Base-by-base conservation (phyloP, 108 stramenopile genomes). In the Cyclotella kingstonii region DNA sequence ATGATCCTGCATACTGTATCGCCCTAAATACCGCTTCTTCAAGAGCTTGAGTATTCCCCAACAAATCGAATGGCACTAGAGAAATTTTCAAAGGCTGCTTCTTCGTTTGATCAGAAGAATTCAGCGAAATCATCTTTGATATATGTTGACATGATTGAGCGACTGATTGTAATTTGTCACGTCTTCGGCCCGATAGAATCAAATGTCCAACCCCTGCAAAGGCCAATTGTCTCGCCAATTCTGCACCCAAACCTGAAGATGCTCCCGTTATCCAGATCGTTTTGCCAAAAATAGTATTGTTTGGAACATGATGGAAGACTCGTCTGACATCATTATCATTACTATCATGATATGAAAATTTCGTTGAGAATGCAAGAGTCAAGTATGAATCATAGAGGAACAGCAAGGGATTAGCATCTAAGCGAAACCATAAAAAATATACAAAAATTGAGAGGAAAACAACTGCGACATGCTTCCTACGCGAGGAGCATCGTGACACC, bases 221-320 rank as follows among this genome's bases (percentile, higher is more conserved):
- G n/a, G 78, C 53, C 30, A 83, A 31, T 45, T 78, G 73, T 0
- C 69, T 14, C 10, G 84, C 82, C 39, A 89, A 39, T 44, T 89
- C 81, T 14, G 64, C 66, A 0, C 87, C 87, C 27, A 89, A 85
- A 11, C 87, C 87, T 47, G 70, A 73, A 31, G 82, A 84, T 11
- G 81, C 84, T 11, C 87, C 87, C 23, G 81, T 79, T 19, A 89
- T 81, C 87, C 83, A 84, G 4, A 85, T 62, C 1, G 62, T 68
- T 50, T 84, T 84, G 23, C 72, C 64, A 33, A 68, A 68, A 4
- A 66, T 10, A 3, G 43, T 0, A 1, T 27, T 49, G 21, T 48
- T 8, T 4, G 52, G 18, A 17, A 30, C 40, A 27, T 2, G 18
- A 60, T 18, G 48, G 33, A 61, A 29, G 44, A 60, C 23, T 38